These are phyloP conservation scores for Osmozyma mogii DNA, from an alignment of 805 yeast genomes.

Conservation along the genomic window DNA sequence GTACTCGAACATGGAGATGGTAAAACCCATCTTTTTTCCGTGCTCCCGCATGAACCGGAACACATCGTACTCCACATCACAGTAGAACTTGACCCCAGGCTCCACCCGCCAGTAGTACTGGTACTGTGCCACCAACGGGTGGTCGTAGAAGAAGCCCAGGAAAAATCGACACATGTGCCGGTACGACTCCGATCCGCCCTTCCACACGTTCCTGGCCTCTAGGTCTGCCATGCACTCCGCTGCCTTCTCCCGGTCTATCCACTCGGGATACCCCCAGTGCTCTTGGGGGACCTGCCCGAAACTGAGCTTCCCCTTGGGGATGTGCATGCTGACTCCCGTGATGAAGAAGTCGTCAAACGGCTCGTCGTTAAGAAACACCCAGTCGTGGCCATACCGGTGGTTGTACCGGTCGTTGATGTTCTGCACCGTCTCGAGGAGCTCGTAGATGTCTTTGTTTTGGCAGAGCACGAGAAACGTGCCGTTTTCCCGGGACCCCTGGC, in stretches of 20 bases:
- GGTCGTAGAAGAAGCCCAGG: conserved; percentile 53
- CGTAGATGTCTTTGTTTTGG: conserved; percentile 55
- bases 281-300: conserved; percentile 55
- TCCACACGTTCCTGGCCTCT: conserved; percentile 29
- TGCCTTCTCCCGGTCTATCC: conserved; percentile 45
- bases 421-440: conserved; percentile 50
- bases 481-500: too few species aligned
- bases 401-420: conserved; percentile 65
- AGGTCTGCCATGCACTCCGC: conserved; percentile 4
- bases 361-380: conserved; percentile 71
- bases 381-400: conserved; percentile 55
- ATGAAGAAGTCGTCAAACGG: conserved; percentile 54
- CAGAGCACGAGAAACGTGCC: conserved; percentile 68
- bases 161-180: conserved; percentile 59
- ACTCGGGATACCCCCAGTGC: conserved; percentile 66
- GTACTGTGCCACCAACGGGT: conserved; percentile 49
- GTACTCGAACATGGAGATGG: conserved; percentile 58
- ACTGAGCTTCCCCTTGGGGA: conserved; percentile 48
- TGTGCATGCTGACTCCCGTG: conserved; percentile 35
- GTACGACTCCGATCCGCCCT: conserved; percentile 55
- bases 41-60: conserved; percentile 50
- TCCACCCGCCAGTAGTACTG: conserved; percentile 74
- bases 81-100: conserved; percentile 53
- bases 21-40: conserved; percentile 58
- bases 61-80: conserved; percentile 58